Evolutionary conservation across 1,284 basidiomycete genomes (phyloP), one percentile per base, ranked within the genome.

Genomic region (Bjerkandera adusta): DNA sequence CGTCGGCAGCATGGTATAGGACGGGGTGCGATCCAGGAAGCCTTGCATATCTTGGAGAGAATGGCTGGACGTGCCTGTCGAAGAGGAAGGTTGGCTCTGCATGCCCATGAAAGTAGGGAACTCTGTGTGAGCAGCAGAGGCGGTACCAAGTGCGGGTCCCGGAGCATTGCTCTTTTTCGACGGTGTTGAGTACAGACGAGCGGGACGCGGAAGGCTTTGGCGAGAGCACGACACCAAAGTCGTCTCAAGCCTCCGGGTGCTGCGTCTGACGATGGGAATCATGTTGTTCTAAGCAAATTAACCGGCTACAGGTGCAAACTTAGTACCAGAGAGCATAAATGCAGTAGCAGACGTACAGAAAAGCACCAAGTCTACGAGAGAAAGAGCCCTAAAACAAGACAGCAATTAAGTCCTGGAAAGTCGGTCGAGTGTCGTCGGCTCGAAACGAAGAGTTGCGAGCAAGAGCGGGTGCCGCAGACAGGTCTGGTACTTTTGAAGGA

Each of bases 181-280:
- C 15, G 81, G 77, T 2, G 80, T 73, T 6, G 82, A 81, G 62
- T 81, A 83, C 39, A 82, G 72, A 52, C 83, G 79, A 40, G 81
- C 79, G 45, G 84, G 82, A 36, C 83, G 75, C 32, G 81, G 82
- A 51, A 86, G 79, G 53, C 69, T 61, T 63, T 85, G 81, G 24
- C 85, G 73, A 58, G 84, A 70, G 64, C 64, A 84, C 66, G 75
- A 76, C 72, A 80, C 57, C 60, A 77, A 77, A 76, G 80, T 70
- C 65, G 75, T 76, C 76, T 76, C 77, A n/a, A 79, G 57, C 52
- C 63, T 68, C 48, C 55, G 61, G 36, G 66, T 67, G 27, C 69
- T 67, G 54, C 77, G 67, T 53, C 58, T 55, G 18, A 60, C 46
- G 45, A 66, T 52, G 26, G 64, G 62, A 32, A 67, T 65, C 65